These are phyloP conservation scores for Sporothrix humicola DNA, from an alignment of 2,329 filamentous ascomycete species.

Conservation along the genomic window DNA sequence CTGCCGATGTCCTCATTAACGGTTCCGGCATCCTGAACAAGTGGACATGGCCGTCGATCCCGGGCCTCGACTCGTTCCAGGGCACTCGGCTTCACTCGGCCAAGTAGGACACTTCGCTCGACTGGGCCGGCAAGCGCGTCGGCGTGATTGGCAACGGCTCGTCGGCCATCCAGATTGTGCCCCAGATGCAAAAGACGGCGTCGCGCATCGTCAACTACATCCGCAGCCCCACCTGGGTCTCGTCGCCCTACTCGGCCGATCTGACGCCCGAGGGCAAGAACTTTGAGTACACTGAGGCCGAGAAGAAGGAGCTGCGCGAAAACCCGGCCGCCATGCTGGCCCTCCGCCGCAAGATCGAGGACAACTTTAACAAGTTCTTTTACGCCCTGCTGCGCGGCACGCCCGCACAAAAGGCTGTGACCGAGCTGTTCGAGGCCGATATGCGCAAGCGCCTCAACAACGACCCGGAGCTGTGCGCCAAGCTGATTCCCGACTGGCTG, in stretches of 20 bases:
- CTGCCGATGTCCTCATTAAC: conserved; percentile 37
- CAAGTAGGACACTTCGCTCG: conserved; percentile 39
- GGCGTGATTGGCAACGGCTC: conserved; percentile 45
- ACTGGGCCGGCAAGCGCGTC: conserved; percentile 41
- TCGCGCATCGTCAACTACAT: conserved; percentile 14
- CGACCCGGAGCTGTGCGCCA: conserved; percentile 51
- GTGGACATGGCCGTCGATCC: conserved; percentile 41
- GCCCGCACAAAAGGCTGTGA: conserved; percentile 4
- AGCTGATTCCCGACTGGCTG: conserved; percentile 52
- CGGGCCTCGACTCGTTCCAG: conserved; percentile 44
- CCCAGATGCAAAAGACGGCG: conserved; percentile 35
- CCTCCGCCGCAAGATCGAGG: conserved; percentile 9
- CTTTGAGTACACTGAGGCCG: conserved; percentile 6
- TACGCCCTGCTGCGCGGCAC: conserved; percentile 24
- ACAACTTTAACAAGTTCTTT: conserved; percentile 27
- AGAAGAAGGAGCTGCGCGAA: conserved; percentile 12
- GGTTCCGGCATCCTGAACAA: conserved; percentile 39
- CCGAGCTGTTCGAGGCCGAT: conserved; percentile 6
- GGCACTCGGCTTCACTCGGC: conserved; percentile 44
- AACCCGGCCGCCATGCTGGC: conserved; percentile 10
- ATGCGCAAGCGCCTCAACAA: conserved; percentile 24
- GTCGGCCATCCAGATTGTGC: conserved; percentile 44
- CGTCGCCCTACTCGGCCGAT: conserved; percentile 19
- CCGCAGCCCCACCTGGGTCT: conserved; percentile 21
- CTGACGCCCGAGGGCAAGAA: conserved; percentile 21